Evolutionary conservation across 2,329 filamentous ascomycete species (phyloP), one percentile per base, ranked within the genome.

Genomic region (Sporothrix sp.): DNA sequence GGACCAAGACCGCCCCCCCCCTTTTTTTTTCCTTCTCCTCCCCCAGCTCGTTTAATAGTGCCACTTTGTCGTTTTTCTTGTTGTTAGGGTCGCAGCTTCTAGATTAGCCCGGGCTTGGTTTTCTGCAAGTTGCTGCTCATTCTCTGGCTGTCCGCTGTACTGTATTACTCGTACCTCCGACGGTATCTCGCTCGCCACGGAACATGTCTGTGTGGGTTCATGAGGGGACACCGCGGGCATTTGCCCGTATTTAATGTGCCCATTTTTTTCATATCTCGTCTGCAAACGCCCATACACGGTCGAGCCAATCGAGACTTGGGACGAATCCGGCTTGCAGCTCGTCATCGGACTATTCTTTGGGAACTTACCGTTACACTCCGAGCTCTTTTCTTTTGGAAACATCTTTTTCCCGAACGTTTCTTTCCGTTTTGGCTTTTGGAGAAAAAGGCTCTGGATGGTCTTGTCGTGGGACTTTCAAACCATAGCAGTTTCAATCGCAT

Each of bases 241-340:
- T 28, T 28, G 10, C 10, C 25, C 10, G 6, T 10, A 28, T n/a
- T n/a, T n/a, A n/a, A n/a, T n/a, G n/a, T n/a, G n/a, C n/a, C 38
- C 38, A 16, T 14, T 27, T 3, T 14, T 23, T 21, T 11, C 9
- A 16, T 23, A 5, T 20, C 20, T 39, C n/a, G 20, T 21, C 20
- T 39, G 37, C 37, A n/a, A n/a, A 18, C n/a, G n/a, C 35, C 20
- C 37, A 10, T 6, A 39, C 37, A 9, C 18, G 14, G 37, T 18
- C 18, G 8, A 10, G 25, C 30, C 16, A 42, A 42, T 42, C n/a
- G 7, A 25, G 30, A 25, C 43, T 35, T 45, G 43, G 30, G 46
- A 49, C 46, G 18, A 42, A 49, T 42, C 35, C 21, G 37, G 46
- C n/a, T 25, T 33, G 36, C 46, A 49, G 37, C 21, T 49, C 46